Conservation (phyloP, 768 basidiomycete species). For the Auricularia cornea region DNA sequence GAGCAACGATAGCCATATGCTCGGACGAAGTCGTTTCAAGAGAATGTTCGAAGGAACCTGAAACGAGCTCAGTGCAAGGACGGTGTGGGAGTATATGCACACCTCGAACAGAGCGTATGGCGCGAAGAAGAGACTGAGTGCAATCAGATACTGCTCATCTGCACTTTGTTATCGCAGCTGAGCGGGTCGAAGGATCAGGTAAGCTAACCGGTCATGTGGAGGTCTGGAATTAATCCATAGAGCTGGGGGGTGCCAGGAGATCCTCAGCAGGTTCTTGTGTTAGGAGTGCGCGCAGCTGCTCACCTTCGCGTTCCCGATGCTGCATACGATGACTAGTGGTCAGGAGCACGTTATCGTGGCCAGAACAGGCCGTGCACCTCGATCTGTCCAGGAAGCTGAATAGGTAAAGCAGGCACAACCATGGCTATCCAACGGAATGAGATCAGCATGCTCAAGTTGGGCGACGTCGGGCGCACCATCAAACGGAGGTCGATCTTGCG, state of each 20-base stretch:
- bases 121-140: conserved; percentile 69
- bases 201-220: conserved; percentile 22
- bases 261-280: neutral
- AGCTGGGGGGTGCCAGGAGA: conserved; percentile 31
- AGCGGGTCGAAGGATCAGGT: neutral
- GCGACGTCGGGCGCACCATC: neutral
- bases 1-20: conserved; percentile 49
- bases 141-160: conserved; percentile 59
- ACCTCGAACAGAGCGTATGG: conserved; percentile 29
- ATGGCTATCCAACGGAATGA: neutral
- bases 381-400: neutral
- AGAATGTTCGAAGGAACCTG: conserved; percentile 59
- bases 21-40: conserved; percentile 51
- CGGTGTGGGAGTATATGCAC: conserved; percentile 18
- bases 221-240: conserved; percentile 47
- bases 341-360: too few relatives aligned
- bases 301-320: conserved; percentile 70
- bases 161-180: conserved; percentile 5
- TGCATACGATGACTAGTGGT: too few relatives aligned
- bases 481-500: neutral
- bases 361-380: neutral
- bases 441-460: neutral
- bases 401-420: neutral
- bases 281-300: conserved; percentile 9
- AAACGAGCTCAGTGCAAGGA: conserved; percentile 22